Conservation (phyloP, 129 eudicot species). For the Arctium minus region DNA sequence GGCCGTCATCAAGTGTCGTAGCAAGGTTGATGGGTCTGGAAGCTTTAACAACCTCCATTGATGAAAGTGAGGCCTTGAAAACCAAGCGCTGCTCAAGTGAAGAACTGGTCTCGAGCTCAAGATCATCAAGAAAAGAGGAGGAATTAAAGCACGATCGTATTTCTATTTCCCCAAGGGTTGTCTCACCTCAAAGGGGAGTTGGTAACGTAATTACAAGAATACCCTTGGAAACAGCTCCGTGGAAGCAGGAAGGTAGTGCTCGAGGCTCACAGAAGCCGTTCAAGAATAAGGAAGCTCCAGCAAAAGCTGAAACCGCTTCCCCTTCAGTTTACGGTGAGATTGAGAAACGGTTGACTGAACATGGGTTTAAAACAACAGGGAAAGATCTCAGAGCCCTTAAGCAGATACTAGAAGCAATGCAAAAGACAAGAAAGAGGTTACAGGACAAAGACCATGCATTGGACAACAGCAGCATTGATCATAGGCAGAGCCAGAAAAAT, state of each 20-base stretch:
- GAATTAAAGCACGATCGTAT: constrained; percentile 33
- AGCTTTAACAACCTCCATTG: constrained; percentile 38
- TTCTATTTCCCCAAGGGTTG: constrained; percentile 35
- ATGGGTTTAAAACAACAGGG: constrained; percentile 69
- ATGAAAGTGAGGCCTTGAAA: constrained; percentile 28
- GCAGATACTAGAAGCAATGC: constrained; percentile 96
- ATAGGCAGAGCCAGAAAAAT: constrained; percentile 20
- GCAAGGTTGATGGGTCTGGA: constrained; percentile 94
- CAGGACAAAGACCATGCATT: constrained; percentile 33
- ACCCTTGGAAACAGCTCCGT: constrained; percentile 74
- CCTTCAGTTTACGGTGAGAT: constrained; percentile 75
- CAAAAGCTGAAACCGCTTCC: constrained; percentile 24
- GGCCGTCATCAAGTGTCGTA: constrained; percentile 70
- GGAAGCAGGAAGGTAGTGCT: constrained; percentile 58
- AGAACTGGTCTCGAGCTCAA: constrained; percentile 30
- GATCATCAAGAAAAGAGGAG: constrained; percentile 36
- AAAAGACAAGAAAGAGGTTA: constrained; percentile 53
- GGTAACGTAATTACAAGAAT: constrained; percentile 36
- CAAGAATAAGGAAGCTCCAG: constrained; percentile 24
- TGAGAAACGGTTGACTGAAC: constrained; percentile 78
- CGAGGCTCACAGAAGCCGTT: constrained; percentile 36
- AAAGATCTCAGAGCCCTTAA: constrained; percentile 96
- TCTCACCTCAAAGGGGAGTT: constrained; percentile 34
- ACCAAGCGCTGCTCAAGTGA: constrained; percentile 14
- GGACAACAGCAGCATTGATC: constrained; percentile 24